Base-by-base conservation (phyloP, 768 basidiomycete species). In the Tephrocybe sp. region DNA sequence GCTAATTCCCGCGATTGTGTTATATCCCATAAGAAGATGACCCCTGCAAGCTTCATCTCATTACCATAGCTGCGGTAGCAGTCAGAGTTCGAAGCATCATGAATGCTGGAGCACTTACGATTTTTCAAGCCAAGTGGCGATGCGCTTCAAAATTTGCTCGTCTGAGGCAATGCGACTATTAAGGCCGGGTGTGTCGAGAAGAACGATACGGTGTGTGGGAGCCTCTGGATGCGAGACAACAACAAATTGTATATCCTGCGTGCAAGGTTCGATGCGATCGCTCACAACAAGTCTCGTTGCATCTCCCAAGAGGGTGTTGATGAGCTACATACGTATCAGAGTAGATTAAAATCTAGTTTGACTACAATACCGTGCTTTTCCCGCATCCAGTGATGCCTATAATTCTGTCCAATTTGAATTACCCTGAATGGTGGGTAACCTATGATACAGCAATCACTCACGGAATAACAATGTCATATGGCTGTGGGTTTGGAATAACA, bases 381-480 rank as follows among this genome's bases (percentile, higher is more conserved):
- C 53, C 53, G 28, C 49, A 47, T 19, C 53, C 53, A 25, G 48
- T 49, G 24, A 51, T 50, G 12, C 53, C 53, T 30, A 55, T 49
- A 25, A 55, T 36, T 13, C 53, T 55, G 21, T 21, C n/a, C n/a
- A n/a, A n/a, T n/a, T n/a, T n/a, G n/a, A n/a, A n/a, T n/a, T n/a
- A n/a, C n/a, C n/a, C n/a, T 5, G 21, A 22, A 9, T 5, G n/a
- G 28, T 30, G 6, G 28, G 6, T 30, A 30, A 15, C 34, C 5
- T 15, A 15, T 34, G 24, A 11, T 4, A 21, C 31, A 25, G 9
- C n/a, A 18, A 28, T 24, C n/a, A 51, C 15, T 4, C 36, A 55
- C 54, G 50, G 54, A 45, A 55, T 55, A 21, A 55, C 50, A 15
- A 55, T 55, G 22, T 55, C 54, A 26, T 55, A 42, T 25, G 44